These are phyloP conservation scores for Thermochaetoides dissita DNA, from an alignment of 2,329 filamentous ascomycete genomes.

Conservation along the genomic window DNA sequence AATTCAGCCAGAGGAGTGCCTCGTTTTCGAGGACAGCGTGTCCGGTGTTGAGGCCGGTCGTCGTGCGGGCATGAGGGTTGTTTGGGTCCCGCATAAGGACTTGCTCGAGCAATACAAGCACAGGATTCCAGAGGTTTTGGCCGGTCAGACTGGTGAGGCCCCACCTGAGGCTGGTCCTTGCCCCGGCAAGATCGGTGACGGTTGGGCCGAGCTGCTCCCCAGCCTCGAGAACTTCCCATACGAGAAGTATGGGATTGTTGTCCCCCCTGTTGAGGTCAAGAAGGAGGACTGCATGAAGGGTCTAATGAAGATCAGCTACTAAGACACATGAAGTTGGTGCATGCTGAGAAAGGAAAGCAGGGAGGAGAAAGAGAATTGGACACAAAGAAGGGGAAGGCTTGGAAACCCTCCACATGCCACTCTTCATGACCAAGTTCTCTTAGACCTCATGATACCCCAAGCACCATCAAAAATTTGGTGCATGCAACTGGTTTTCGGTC, in stretches of 20 bases:
- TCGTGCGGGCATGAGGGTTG: slow-evolving; percentile 83
- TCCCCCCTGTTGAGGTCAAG: slow-evolving; percentile 31
- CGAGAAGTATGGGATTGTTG: slow-evolving; percentile 42
- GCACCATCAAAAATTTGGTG: too few species aligned
- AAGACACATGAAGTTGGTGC: too few species aligned
- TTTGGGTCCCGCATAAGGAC: slow-evolving; percentile 80
- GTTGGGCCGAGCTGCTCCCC: slow-evolving; percentile 43
- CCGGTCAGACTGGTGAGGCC: slow-evolving; percentile 62
- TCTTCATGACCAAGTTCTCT: too few species aligned
- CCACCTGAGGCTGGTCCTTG: slow-evolving; percentile 37
- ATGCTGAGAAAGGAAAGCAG: too few species aligned
- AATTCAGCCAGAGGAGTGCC: slow-evolving; percentile 70
- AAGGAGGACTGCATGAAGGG: slow-evolving; percentile 26
- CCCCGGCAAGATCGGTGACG: slow-evolving; percentile 43
- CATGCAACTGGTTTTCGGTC: too few species aligned
- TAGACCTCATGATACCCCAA: too few species aligned
- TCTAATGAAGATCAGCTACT: too few species aligned
- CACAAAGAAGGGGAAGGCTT: too few species aligned
- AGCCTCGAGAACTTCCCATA: slow-evolving; percentile 43
- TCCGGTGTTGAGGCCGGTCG: slow-evolving; percentile 83
- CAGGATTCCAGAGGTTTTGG: slow-evolving; percentile 67
- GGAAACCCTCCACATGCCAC: too few species aligned
- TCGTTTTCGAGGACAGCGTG: slow-evolving; percentile 93
- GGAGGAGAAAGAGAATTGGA: too few species aligned
- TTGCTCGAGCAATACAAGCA: slow-evolving; percentile 63